Base-by-base conservation (phyloP, 2,329 filamentous ascomycete species). In the Aspergillus neoniger region DNA sequence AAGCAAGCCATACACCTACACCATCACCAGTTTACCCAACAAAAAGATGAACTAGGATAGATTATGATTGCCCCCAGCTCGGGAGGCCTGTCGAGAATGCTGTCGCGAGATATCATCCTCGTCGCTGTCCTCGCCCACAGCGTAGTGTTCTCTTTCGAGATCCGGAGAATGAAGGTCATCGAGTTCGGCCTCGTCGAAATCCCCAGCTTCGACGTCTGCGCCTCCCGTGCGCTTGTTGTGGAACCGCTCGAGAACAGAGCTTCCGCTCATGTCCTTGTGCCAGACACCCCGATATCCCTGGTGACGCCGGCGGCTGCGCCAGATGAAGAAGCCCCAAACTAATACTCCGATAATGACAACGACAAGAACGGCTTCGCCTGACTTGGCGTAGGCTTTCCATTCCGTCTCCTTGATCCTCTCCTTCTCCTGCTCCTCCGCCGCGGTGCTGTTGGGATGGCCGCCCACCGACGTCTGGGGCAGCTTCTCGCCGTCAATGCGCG, bases 341-440 rank as follows among this genome's bases (percentile, higher is more conserved):
- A 79, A 80, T 1, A 90, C 91, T 1, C 87, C 88, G 61, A 95
- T 85, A 55, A 89, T 81, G 17, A 96, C 91, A 52, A 97, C 86
- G 15, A 93, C 86, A 2, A 97, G 83, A 2, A 92, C 92, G 6
- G 93, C 86, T 77, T 96, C 91, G 54, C 93, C 92, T 2, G 91
- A 95, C 69, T 91, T 89, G 72, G 89, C 90, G 76, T 97, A 97
- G 0, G 93, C 93, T 55, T 88, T 86, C 91, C 92, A 96, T 70
- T 93, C 91, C 17, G 92, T 92, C 28, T 91, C 86, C 67, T 93
- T 86, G n/a, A 96, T 78, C 71, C 90, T 87, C 71, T 91, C 83
- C 65, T 87, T 85, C 70, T 91, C 86, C 32, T 85, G 85, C 70
- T 90, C 83, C 68, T 87, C 85, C n/a, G 83, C 86, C 14, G 81